Evolutionary conservation across 805 yeast species (phyloP), one percentile per base, ranked within the genome.

Genomic region (Ogataea ganodermae): DNA sequence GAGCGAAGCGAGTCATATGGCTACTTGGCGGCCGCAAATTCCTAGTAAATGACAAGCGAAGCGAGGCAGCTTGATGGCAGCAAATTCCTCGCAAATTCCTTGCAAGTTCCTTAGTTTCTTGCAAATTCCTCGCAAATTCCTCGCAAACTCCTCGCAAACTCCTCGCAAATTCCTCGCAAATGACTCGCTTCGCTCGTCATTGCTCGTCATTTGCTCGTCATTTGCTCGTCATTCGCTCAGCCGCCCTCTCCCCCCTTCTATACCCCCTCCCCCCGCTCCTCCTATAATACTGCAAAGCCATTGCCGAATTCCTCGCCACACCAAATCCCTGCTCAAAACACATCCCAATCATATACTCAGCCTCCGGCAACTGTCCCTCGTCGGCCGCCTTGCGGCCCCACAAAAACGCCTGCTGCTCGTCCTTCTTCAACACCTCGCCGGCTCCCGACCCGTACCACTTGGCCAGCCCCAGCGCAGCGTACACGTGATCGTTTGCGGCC

Each of bases 371-470:
- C 27, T 55, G 62, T 20, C 83, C 84, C 21, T 74, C 75, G 46
- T 79, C 80, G 0, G 87, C 78, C 70, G 86, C 84, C 47, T 76
- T 75, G 6, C 71, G 58, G 3, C 89, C 86, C 83, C 89, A 86
- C 14, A 77, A 62, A 53, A 78, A 83, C 1, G 90, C 89, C 68
- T 84, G 84, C 37, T 71, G 73, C 53, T 79, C 84, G 62, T 82
- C 81, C 6, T 76, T 74, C 35, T 68, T 67, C 35, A 86, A 62
- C 1, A 79, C 68, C 2, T 74, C 79, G 12, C 73, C 71, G 0
- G 80, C 81, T 2, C 95, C 95, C 0, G 89, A 81, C 10, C 86
- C 72, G 56, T 83, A 80, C 91, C 92, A 86, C 40, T 90, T 90
- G 49, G 86, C 79, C 28, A 86, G 66, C 0, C 88, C 89, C 61